Evolutionary conservation across 352 stramenopile species (phyloP).

Genomic region (Globisporangium mamillatum): DNA sequence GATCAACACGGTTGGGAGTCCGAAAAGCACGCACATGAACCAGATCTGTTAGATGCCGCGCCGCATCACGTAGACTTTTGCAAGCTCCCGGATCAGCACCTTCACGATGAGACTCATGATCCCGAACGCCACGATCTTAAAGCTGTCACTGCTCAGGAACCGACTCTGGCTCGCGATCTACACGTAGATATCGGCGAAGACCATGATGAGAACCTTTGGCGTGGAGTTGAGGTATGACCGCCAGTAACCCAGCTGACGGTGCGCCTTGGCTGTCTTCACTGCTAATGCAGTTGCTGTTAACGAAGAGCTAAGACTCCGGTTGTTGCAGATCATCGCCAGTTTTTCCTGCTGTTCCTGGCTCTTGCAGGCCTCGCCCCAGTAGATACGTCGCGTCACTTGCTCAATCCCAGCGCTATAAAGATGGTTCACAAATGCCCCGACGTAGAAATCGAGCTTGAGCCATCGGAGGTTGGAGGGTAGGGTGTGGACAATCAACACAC

Average conservation of each 20-base stretch:
- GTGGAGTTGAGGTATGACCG: not conserved
- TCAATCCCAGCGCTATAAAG: not conserved
- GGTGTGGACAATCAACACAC: not conserved
- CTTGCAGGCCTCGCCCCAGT: not conserved
- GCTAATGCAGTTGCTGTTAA: no score
- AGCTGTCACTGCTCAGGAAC: not conserved
- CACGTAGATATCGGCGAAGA: slow-evolving; percentile 1
- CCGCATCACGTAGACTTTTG: slow-evolving; percentile 27
- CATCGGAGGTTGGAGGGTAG: not conserved
- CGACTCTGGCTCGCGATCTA: slow-evolving; percentile 5
- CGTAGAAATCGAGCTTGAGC: slow-evolving; percentile 11
- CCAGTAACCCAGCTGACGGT: slow-evolving; percentile 9
- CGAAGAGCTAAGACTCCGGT: not conserved
- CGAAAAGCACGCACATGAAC: slow-evolving; percentile 35
- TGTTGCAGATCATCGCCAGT: not conserved
- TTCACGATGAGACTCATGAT: not conserved
- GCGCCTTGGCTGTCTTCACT: not conserved
- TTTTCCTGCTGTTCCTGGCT: not conserved
- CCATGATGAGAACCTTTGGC: not conserved
- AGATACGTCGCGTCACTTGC: slow-evolving; percentile 5
- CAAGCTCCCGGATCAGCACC: slow-evolving; percentile 23
- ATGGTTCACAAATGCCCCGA: not conserved
- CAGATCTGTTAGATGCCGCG: slow-evolving; percentile 27
- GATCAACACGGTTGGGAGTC: slow-evolving; percentile 38
- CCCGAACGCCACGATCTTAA: not conserved